Base-by-base conservation (phyloP, 2,329 filamentous ascomycete genomes). In the Cytospora leucostoma region DNA sequence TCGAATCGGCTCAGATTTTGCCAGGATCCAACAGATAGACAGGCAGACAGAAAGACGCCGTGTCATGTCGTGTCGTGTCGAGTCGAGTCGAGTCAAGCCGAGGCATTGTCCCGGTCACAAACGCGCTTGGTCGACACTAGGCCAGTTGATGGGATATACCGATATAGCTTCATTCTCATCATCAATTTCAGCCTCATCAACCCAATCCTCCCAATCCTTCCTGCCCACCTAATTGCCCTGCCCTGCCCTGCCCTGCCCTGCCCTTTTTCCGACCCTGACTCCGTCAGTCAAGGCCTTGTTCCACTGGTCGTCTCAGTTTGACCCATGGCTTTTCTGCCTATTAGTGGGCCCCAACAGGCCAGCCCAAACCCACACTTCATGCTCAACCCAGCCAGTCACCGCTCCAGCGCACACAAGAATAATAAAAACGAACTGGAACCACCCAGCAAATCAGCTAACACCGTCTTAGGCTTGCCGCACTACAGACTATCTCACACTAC, bases 381-480 rank as follows among this genome's bases (percentile, higher is more conserved):
- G 64, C 56, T 67, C 65, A 66, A 27, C 27, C 60, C 67, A 70
- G 67, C 72, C 71, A 74, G 70, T 73, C 71, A 74, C 53, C 67
- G 59, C 62, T 56, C 67, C 68, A 70, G 70, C 71, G 70, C 70
- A 70, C 40, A 40, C 60, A 63, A 40, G 50, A 63, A 54, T 61
- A 67, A 47, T 21, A 21, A 66, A 68, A 69, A 56, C 65, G 63
- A 27, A 65, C 64, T 56, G 64, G 67, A 65, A 61, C 59, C 63
- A 66, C 64, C 67, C 73, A 77, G 75, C 81, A 84, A 84, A 84
- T 84, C 82, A 84, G 77, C 77, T 75, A 75, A 71, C 75, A 75
- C 73, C 72, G 72, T 75, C 72, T 70, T 74, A 70, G 71, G 74
- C 71, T 74, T 74, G 74, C 77, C 70, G 77, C 74, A 73, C 71